Evolutionary conservation across 1,139 yeast genomes (phyloP).

Genomic region (Saccharomyces pastorianus): DNA sequence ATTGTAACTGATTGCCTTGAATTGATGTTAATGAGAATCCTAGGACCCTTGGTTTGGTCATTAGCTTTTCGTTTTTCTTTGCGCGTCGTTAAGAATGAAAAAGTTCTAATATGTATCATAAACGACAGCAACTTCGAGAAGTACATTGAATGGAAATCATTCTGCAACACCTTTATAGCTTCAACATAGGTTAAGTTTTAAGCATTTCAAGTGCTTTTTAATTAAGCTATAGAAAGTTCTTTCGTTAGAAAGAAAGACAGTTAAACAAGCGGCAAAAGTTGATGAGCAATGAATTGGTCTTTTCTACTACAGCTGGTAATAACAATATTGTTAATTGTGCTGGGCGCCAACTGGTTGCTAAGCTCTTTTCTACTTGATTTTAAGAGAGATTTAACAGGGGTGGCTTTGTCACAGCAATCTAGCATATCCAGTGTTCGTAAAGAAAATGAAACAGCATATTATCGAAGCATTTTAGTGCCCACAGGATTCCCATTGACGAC

Average conservation of each 20-base stretch:
- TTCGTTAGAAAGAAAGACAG: neutral
- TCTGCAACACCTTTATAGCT: neutral
- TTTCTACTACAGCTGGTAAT: neutral
- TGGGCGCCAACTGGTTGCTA: slow-evolving; percentile 15
- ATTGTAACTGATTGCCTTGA: neutral
- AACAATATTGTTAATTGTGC: slow-evolving; percentile 2
- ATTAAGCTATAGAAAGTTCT: neutral
- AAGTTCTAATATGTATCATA: neutral
- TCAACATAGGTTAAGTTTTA: neutral
- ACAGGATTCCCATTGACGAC: slow-evolving; percentile 54
- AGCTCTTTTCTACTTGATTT: slow-evolving; percentile 25
- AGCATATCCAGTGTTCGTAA: slow-evolving; percentile 49
- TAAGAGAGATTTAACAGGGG: slow-evolving; percentile 45
- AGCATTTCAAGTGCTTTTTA: neutral
- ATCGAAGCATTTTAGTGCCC: slow-evolving; percentile 57
- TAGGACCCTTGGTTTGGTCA: neutral
- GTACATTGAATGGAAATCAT: neutral
- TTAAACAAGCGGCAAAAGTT: neutral
- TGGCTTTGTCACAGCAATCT: slow-evolving; percentile 55
- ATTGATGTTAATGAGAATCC: neutral
- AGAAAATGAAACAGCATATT: slow-evolving; percentile 52
- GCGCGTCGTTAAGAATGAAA: neutral
- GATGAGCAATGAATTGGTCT: neutral
- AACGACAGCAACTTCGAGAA: neutral
- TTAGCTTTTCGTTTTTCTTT: neutral